Evolutionary conservation across 306 rosid species (phyloP), one percentile per base, ranked within the genome.

Genomic region (Vigna hirtella): DNA sequence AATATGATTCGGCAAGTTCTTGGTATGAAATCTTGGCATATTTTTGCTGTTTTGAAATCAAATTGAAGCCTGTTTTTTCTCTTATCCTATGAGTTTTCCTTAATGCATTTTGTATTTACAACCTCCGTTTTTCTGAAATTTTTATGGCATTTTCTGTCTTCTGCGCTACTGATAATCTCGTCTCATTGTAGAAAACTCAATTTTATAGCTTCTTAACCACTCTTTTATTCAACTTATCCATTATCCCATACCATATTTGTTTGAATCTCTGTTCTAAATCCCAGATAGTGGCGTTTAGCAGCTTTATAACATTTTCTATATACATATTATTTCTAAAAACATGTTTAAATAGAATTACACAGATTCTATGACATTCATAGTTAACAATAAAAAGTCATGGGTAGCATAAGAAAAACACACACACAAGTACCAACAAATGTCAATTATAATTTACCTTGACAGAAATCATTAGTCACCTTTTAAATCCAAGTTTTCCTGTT

Each of bases 1-100:
- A 83, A 83, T 62, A 83, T 72, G 81, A 89, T 95, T 64, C 87
- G 79, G 3, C 85, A 87, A 73, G 95, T 95, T 84, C 90, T 95
- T 79, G 96, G 99, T 95, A 91, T 76, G 66, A 26, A 38, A 9
- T 12, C 77, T 52, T 48, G 50, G 24, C 36, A 42, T 47, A 58
- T 50, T 34, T 68, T 66, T 70, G 72, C 64, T 16, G 67, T 34
- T 62, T 62, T 76, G n/a, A n/a, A 50, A 80, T 38, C 13, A 38
- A 63, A 24, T 13, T 28, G 52, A 43, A 74, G 26, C 57, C 38
- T 12, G 34, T 65, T 65, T 14, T 58, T 51, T 30, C 13, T 53
- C 59, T 30, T 22, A 34, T 65, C 51, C 51, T 17, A 67, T 65
- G 34, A 49, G 68, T 48, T 64, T 45, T 34, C 42, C 67, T 70